phyloP scores from a whole-genome alignment of 2,329 filamentous ascomycete genomes.

The Aspergillus sp. region DNA sequence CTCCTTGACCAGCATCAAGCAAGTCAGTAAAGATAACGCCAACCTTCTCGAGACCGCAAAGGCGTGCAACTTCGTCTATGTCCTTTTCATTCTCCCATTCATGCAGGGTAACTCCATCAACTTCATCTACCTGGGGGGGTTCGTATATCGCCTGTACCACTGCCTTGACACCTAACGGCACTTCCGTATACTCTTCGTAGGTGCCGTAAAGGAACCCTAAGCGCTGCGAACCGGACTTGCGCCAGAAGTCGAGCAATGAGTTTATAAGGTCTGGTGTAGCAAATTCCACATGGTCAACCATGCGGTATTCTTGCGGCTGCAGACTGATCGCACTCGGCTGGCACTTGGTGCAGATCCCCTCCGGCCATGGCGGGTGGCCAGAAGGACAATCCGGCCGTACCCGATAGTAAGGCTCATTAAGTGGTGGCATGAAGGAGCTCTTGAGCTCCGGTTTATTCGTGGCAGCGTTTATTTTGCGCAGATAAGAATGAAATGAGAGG shows the following conservation, averaged over 20 bases:
- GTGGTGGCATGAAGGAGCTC: slow-evolving; percentile 92
- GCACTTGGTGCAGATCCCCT: slow-evolving; percentile 97
- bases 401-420: slow-evolving; percentile 90
- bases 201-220: slow-evolving; percentile 89
- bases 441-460: slow-evolving; percentile 96
- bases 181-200: slow-evolving; percentile 88
- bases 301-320: slow-evolving; percentile 90
- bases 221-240: slow-evolving; percentile 80
- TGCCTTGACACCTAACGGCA: slow-evolving; percentile 92
- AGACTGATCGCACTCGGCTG: slow-evolving; percentile 96
- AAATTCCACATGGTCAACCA: slow-evolving; percentile 92
- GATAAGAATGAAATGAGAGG: slow-evolving; percentile 90
- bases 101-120: slow-evolving; percentile 83
- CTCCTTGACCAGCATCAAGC: slow-evolving; percentile 75
- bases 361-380: slow-evolving; percentile 90
- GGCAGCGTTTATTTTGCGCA: slow-evolving; percentile 92
- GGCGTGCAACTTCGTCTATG: slow-evolving; percentile 76
- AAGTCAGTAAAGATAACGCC: slow-evolving; percentile 96
- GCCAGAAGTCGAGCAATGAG: slow-evolving; percentile 59
- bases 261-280: slow-evolving; percentile 13
- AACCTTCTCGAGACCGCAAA: slow-evolving; percentile 85
- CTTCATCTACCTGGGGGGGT: slow-evolving; percentile 85
- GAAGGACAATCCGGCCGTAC: slow-evolving; percentile 89
- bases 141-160: slow-evolving; percentile 98
- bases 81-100: slow-evolving; percentile 85